Base-by-base conservation (phyloP, 2,329 filamentous ascomycete species). In the Fusarium sp. region DNA sequence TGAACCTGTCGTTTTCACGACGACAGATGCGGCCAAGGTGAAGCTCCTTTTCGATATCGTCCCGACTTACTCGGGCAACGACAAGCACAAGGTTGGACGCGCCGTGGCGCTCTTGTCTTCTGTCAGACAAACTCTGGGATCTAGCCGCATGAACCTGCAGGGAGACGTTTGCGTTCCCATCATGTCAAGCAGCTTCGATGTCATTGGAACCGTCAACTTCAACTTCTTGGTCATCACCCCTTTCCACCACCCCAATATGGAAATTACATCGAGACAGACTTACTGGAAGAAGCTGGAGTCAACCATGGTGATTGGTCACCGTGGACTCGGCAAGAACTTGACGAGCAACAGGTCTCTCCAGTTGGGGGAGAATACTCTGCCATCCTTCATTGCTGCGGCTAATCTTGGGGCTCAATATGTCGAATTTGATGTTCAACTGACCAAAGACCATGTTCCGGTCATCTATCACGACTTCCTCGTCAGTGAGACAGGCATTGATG, bases 401-500 rank as follows among this genome's bases (percentile, higher is more conserved):
- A 98, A 98, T 75, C 83, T 99, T 57, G 96, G 96, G 14, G 96
- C 90, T 7, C 88, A 91, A 62, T 92, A 92, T 75, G 90, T 92
- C 51, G 90, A 92, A 75, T 91, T 93, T 78, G 96, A 99, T 80
- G 96, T 99, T 2, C 96, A 99, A 80, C 86, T 99, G 42, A 99
- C 96, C n/a, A 99, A 99, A 79, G 96, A 99, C 79, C 95, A 97
- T 77, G 95, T 99, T 4, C 96, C 96, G 1, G 95, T 99, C 73
- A 97, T 99, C 78, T 99, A 99, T 80, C 96, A 99, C 80, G 96
- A 99, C 81, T 99, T 99, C 79, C 87, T 98, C 20, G 96, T 99
- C 80, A 97, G 95, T 79, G 96, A 99, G 83, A 98, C 96, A 0
- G 96, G 97, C 15, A 96, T 98, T 60, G 96, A 99, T 79, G 96